Evolutionary conservation across 2,329 filamentous ascomycete genomes (phyloP).

Genomic region (Cordyceps militaris): DNA sequence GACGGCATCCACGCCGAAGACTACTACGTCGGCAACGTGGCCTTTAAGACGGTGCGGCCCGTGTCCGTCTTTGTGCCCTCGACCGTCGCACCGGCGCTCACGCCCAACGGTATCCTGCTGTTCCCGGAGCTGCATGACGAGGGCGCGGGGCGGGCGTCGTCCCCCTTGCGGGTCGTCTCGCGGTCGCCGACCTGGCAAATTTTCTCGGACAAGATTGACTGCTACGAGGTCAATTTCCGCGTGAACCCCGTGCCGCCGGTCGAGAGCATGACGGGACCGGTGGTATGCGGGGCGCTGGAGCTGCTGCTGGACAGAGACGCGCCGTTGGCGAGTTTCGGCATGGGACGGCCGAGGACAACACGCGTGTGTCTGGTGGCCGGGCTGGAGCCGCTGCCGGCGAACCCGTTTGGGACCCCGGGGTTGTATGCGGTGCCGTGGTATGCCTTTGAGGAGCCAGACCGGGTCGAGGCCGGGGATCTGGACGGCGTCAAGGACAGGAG

Average conservation of each 20-base stretch:
- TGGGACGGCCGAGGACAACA: background rate
- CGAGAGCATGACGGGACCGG: slow-evolving; percentile 15
- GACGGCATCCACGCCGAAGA: background rate
- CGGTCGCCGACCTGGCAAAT: slow-evolving; percentile 23
- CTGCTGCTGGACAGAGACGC: slow-evolving; percentile 15
- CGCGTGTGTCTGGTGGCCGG: slow-evolving; percentile 20
- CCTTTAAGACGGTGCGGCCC: background rate
- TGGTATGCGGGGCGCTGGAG: slow-evolving; percentile 20
- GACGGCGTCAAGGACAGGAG: background rate
- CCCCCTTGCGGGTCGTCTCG: slow-evolving; percentile 18
- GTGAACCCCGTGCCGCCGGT: slow-evolving; percentile 17
- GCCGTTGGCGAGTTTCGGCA: background rate
- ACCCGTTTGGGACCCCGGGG: slow-evolving; percentile 22
- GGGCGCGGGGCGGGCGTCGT: background rate
- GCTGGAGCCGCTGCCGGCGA: slow-evolving; percentile 20
- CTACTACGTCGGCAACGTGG: background rate
- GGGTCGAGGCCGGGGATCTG: background rate
- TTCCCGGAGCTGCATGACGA: slow-evolving; percentile 17
- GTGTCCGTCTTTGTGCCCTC: slow-evolving; percentile 20
- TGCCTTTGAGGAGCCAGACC: slow-evolving; percentile 19
- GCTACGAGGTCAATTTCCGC: slow-evolving; percentile 24
- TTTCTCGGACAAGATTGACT: slow-evolving; percentile 17
- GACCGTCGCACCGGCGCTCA: slow-evolving; percentile 14
- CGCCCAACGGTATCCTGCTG: slow-evolving; percentile 22
- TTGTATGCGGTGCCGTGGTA: slow-evolving; percentile 24